A percentile compares a stretch with the other conserved stretches of the same genome.
phyloP scores from a whole-genome alignment of 306 rosid genomes.

The Vachellia pachyceras region DNA sequence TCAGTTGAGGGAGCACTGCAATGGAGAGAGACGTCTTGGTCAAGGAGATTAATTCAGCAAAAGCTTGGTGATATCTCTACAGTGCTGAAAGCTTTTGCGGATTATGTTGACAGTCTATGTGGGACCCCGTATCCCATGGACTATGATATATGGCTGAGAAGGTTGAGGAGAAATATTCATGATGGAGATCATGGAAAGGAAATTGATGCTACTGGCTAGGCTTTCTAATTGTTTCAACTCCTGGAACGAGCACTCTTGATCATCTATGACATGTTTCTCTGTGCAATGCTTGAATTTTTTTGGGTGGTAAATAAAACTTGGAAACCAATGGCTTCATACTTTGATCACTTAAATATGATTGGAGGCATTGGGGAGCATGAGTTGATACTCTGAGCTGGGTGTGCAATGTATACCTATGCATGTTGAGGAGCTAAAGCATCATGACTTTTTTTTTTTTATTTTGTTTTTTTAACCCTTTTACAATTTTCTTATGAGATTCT shows the following conservation, averaged over 20 bases:
- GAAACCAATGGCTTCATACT: slow-evolving; percentile 35
- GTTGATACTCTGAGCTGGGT: slow-evolving; percentile 31
- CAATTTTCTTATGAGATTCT: slow-evolving; percentile 46
- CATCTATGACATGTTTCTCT: slow-evolving; percentile 39
- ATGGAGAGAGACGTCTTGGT: slow-evolving; percentile 97
- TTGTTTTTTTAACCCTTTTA: background rate
- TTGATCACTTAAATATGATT: slow-evolving; percentile 4
- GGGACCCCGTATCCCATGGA: slow-evolving; percentile 97
- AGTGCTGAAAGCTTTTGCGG: slow-evolving; percentile 88
- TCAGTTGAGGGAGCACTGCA: slow-evolving; percentile 94
- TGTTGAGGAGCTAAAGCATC: slow-evolving; percentile 44
- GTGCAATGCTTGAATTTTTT: slow-evolving; percentile 35
- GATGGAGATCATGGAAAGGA: slow-evolving; percentile 91
- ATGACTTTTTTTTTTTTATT: slow-evolving; percentile 23
- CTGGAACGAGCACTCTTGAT: slow-evolving; percentile 36
- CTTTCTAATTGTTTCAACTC: slow-evolving; percentile 32
- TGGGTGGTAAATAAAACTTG: slow-evolving; percentile 44
- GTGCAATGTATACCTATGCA: slow-evolving; percentile 37
- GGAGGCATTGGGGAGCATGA: slow-evolving; percentile 18
- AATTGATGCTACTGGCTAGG: slow-evolving; percentile 65
- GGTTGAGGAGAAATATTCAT: slow-evolving; percentile 77
- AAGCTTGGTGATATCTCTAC: slow-evolving; percentile 90
- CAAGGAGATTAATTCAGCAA: slow-evolving; percentile 94
- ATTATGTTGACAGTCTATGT: slow-evolving; percentile 95
- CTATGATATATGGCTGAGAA: slow-evolving; percentile 90